Evolutionary conservation across 208 protist genomes (phyloP), one percentile per base, ranked within the genome.

Genomic region (Wallacemonas sp.): DNA sequence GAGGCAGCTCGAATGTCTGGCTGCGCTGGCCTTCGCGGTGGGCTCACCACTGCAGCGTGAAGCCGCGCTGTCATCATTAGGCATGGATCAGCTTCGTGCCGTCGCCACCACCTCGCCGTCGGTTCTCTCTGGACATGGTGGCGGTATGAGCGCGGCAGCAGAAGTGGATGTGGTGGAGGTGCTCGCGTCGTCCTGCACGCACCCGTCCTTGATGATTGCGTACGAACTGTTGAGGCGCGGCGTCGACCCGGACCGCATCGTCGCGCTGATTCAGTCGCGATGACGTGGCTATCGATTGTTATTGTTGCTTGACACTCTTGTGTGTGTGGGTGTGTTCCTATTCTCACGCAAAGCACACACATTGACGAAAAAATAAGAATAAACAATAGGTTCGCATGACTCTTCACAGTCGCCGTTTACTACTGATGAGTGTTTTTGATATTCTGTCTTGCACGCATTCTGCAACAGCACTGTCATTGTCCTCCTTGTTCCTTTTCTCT

Each of bases 11-110:
- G 87, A 90, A 14, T 81, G 76, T 52, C 74, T 93, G 23, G 73
- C 87, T 8, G 79, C 82, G 12, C 67, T 87, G 57, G 84, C 82
- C 25, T 89, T 86, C 64, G 57, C 88, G 55, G 57, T 89, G 20
- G 84, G 79, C 31, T 90, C 83, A 3, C 87, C 87, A 14, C 70
- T 93, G 14, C 86, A 89, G 52, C 72, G 79, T 2, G 59, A 70
- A 31, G 72, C 28, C 11, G 28, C 22, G 28, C 41, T 44, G 32
- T 31, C 52, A 14, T 8, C 52, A 4, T 29, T n/a, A 3, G 52
- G 52, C 18, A 59, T 59, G 52, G 52, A 16, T 26, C 31, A 39
- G 52, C 52, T 59, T 22, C 48, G 48, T 22, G 29, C 5, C 8
- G 48, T 55, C 18, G 48, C 48, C 10, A 22, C 5, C 26, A n/a